Conservation (phyloP, 495 filamentous ascomycete genomes). For the Penicillium diatomitis region DNA sequence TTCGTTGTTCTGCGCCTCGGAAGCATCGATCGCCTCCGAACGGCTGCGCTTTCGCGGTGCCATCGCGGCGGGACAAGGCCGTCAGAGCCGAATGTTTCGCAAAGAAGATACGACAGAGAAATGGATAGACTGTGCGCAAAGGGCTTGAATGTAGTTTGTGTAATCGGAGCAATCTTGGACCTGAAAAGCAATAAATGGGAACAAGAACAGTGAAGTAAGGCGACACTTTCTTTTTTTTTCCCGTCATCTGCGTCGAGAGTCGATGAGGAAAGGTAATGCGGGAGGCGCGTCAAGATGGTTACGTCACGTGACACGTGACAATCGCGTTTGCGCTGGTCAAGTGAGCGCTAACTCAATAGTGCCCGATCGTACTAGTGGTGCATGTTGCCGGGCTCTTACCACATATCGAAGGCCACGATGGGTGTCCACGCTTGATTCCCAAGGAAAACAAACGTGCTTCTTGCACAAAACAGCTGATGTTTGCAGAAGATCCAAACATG, state of each 20-base stretch:
- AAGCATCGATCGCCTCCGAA: constrained; percentile 52
- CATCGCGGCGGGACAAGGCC: constrained; percentile 35
- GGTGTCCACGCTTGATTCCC: too few species aligned
- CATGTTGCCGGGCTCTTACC: too few species aligned
- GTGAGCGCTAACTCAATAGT: too few species aligned
- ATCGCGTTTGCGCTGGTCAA: constrained; percentile 9
- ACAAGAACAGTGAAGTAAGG: not conserved
- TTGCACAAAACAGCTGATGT: too few species aligned
- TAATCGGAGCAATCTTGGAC: not conserved
- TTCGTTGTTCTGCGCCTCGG: constrained; percentile 35
- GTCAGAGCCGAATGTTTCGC: constrained; percentile 13
- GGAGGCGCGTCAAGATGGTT: constrained; percentile 29
- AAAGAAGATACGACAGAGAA: constrained; percentile 4
- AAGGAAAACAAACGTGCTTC: too few species aligned
- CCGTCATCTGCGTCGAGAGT: constrained; percentile 15
- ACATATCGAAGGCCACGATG: too few species aligned
- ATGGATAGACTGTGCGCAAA: not conserved
- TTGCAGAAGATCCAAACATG: too few species aligned
- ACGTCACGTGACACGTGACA: constrained; percentile 31
- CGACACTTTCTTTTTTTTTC: constrained; percentile 7
- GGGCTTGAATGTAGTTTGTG: constrained; percentile 1
- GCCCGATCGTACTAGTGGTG: too few species aligned
- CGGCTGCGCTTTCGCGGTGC: constrained; percentile 61
- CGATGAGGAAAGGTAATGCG: constrained; percentile 27
- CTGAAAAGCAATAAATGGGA: not conserved